Conservation (phyloP, 2,329 filamentous ascomycete species). For the Colletotrichum tabaci region DNA sequence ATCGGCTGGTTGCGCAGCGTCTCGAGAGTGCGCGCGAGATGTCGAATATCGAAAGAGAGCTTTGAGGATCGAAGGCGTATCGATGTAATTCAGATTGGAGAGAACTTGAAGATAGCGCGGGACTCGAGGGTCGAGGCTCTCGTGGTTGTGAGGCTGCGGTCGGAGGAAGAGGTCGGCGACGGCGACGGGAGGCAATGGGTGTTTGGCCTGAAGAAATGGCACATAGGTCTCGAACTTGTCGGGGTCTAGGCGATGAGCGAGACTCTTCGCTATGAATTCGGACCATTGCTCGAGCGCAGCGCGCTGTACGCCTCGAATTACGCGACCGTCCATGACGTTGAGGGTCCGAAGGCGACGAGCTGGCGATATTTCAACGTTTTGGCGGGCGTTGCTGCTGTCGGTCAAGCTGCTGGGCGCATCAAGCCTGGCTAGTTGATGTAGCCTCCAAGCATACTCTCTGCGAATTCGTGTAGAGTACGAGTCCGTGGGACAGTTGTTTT, state of each 20-base stretch:
- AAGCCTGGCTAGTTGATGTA: slow-evolving; percentile 30
- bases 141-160: slow-evolving; percentile 63
- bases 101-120: slow-evolving; percentile 72
- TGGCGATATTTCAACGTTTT: not conserved
- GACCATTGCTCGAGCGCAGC: slow-evolving; percentile 60
- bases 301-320: slow-evolving; percentile 43
- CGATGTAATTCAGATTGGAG: slow-evolving; percentile 65
- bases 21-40: slow-evolving; percentile 57
- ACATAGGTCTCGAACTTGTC: slow-evolving; percentile 69
- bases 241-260: slow-evolving; percentile 65
- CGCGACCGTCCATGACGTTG: slow-evolving; percentile 40
- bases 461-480: not conserved
- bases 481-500: no score
- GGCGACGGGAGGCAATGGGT: slow-evolving; percentile 65
- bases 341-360: not conserved
- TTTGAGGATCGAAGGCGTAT: slow-evolving; percentile 68
- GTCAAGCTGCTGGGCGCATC: slow-evolving; percentile 27
- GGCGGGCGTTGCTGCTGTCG: slow-evolving; percentile 2
- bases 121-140: slow-evolving; percentile 72
- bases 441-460: slow-evolving; percentile 28
- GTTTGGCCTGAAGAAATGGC: slow-evolving; percentile 63
- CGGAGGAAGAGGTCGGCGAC: slow-evolving; percentile 73
- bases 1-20: slow-evolving; percentile 39
- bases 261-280: slow-evolving; percentile 65
- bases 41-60: slow-evolving; percentile 72